phyloP scores from a whole-genome alignment of 2,329 filamentous ascomycete genomes.

The Talaromyces albobiverticillius region DNA sequence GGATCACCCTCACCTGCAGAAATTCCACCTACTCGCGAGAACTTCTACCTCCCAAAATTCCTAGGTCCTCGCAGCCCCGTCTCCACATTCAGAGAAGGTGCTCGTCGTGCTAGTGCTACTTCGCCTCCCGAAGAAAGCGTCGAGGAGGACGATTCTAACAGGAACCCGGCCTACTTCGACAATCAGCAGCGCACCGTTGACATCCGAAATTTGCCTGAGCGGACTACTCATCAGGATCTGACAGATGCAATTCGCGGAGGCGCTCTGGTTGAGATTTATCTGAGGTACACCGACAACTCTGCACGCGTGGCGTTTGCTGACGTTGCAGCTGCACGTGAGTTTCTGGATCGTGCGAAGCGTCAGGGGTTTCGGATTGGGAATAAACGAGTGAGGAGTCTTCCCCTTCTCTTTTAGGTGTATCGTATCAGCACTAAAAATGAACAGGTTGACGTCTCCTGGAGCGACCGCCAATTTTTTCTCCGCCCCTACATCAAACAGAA shows the following conservation, averaged over 20 bases:
- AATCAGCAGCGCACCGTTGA: constrained; percentile 45
- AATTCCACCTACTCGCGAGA: background rate
- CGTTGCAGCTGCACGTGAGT: constrained; percentile 60
- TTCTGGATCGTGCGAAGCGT: constrained; percentile 61
- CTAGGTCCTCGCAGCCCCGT: background rate
- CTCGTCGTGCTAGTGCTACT: no score
- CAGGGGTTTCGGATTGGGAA: constrained; percentile 67
- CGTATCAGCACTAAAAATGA: constrained; percentile 7
- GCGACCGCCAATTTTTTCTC: constrained; percentile 66
- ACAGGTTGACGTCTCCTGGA: constrained; percentile 68
- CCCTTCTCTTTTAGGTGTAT: background rate
- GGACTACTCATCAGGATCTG: constrained; percentile 64
- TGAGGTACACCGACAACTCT: constrained; percentile 57
- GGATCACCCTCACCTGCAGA: background rate
- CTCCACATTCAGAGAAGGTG: background rate
- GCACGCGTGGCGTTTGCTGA: constrained; percentile 70
- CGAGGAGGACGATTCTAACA: constrained; percentile 8
- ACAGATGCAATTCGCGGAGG: constrained; percentile 66
- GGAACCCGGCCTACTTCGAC: constrained; percentile 18
- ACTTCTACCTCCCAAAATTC: background rate
- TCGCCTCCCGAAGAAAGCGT: constrained; percentile 6
- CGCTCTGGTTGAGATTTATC: constrained; percentile 64
- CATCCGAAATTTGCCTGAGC: constrained; percentile 61
- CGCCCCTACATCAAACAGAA: constrained; percentile 62
- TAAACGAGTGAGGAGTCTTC: constrained; percentile 54